Evolutionary conservation across 2,329 filamentous ascomycete genomes (phyloP).

Genomic region (Fusarium sp.): DNA sequence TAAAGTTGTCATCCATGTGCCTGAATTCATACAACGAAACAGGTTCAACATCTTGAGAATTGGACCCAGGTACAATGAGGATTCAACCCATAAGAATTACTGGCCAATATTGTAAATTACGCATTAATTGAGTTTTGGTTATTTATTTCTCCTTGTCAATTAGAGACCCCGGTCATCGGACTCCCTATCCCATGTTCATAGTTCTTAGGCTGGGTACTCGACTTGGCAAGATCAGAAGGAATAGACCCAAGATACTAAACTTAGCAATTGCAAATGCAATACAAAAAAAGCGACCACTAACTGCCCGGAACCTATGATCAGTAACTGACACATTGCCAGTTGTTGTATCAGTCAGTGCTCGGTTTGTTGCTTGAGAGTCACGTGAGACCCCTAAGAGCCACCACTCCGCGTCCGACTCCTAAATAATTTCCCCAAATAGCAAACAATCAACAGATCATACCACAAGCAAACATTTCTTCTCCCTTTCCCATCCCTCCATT

Average conservation of each 20-base stretch:
- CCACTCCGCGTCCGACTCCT: neutral
- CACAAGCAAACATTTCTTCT: neutral
- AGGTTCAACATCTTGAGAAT: neutral
- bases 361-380: neutral
- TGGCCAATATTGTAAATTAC: no score
- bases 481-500: neutral
- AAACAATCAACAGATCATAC: neutral
- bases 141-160: no score
- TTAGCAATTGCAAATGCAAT: neutral
- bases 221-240: neutral
- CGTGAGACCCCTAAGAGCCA: conserved; percentile 1
- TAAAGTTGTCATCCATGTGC: neutral
- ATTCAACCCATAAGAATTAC: no score
- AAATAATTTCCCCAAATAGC: neutral
- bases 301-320: no score
- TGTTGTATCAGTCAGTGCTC: neutral
- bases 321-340: neutral
- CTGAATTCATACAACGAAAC: neutral
- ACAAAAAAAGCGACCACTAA: neutral
- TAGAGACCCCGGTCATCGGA: no score
- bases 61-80: neutral
- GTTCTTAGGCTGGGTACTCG: no score
- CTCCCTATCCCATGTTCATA: no score
- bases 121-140: no score
- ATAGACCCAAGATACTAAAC: neutral